A percentile compares a stretch with the other conserved stretches of the same genome.
These are phyloP conservation scores for Penicillium psychrofluorescens DNA, from an alignment of 495 filamentous ascomycete genomes.

Conservation along the genomic window DNA sequence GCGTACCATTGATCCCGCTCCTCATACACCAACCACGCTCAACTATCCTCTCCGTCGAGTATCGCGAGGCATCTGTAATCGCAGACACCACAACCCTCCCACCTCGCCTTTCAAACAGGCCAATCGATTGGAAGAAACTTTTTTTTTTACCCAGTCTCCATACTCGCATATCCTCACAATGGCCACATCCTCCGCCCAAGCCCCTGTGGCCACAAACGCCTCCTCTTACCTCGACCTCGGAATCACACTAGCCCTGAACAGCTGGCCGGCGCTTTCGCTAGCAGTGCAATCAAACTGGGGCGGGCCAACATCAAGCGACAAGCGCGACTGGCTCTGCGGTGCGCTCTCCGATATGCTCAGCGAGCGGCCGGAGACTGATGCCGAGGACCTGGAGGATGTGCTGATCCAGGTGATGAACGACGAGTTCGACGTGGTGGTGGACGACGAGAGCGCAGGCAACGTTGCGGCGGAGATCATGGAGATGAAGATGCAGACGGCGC, in stretches of 20 bases:
- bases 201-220: slow-evolving; percentile 12
- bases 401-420: slow-evolving; percentile 87
- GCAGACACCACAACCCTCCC: too few species aligned
- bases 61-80: too few species aligned
- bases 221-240: slow-evolving; percentile 65
- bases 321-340: slow-evolving; percentile 94
- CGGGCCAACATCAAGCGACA: slow-evolving; percentile 74
- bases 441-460: slow-evolving; percentile 75
- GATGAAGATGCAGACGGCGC: slow-evolving; percentile 50
- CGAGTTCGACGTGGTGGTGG: slow-evolving; percentile 86
- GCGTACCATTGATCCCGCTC: too few species aligned
- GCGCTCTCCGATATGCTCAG: slow-evolving; percentile 75
- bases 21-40: too few species aligned
- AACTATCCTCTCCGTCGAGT: too few species aligned
- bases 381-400: slow-evolving; percentile 74
- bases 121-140: too few species aligned
- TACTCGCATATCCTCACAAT: slow-evolving; percentile 12
- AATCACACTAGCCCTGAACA: slow-evolving; percentile 69
- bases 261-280: slow-evolving; percentile 80
- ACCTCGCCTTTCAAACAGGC: too few species aligned
- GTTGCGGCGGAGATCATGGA: slow-evolving; percentile 67
- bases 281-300: slow-evolving; percentile 86
- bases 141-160: not conserved
- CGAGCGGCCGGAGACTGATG: slow-evolving; percentile 65
- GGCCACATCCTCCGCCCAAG: slow-evolving; percentile 12